Evolutionary conservation across 164 flowering plant species (phyloP), one percentile per base, ranked within the genome.

Genomic region (Kalanchoe fedtschenkoi): DNA sequence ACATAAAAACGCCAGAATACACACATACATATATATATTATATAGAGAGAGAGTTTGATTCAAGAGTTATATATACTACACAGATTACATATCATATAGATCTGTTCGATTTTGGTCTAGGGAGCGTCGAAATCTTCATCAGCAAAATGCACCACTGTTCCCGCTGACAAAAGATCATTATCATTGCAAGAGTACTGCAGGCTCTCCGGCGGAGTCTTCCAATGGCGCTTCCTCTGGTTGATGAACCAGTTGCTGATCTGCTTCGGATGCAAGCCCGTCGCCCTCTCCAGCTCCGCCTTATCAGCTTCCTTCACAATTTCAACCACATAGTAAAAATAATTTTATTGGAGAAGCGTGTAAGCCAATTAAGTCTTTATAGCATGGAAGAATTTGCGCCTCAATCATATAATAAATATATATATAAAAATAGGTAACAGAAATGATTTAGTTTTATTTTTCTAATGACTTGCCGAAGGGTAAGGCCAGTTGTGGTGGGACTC

Each of bases 221-320:
- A 85, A 56, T 85, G 91, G 0, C 91, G 80, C 72, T 83, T 85
- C 60, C 90, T 34, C 43, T 85, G 90, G 60, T 85, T 85, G 60
- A 81, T 85, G 59, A 85, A 85, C 90, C 90, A 85, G 38, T 85
- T 85, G 69, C 81, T 85, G 19, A 85, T 85, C 60, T 85, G 90
- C 72, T 77, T 85, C 73, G 75, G 87, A 58, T 82, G 85, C 30
- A 85, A 65, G 3, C 87, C 85, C n/a, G 87, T 85, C 10, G 73
- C 16, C 39, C 78, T 79, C 19, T 86, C 80, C 60, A 83, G 62
- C 8, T 73, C 70, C 21, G 74, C 71, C 69, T 85, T 85, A 71
- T 85, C 91, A 6, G 75, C 81, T 68, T 85, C 91, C 91, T 85
- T 74, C 3, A 70, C 22, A 58, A 5, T 13, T 42, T 21, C 35